Evolutionary conservation across 495 filamentous ascomycete species (phyloP).

Genomic region (Penicillium canescens): DNA sequence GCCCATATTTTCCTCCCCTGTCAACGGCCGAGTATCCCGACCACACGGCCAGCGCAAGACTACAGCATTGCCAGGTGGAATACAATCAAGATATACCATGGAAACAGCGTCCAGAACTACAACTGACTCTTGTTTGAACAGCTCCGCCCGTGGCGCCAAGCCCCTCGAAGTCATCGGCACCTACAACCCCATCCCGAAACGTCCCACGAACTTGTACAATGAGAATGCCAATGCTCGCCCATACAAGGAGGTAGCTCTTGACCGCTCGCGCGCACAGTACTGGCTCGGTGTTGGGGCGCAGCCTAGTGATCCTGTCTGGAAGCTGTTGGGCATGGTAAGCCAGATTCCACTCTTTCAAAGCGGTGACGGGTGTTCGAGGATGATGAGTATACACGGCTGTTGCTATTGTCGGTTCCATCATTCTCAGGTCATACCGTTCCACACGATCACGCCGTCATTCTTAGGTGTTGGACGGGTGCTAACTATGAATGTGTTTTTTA

Average conservation of each 20-base stretch:
- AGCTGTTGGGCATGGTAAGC: constrained; percentile 81
- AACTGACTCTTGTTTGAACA: constrained; percentile 13
- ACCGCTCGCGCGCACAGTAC: constrained; percentile 79
- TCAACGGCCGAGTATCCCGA: neutral
- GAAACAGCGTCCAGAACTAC: neutral
- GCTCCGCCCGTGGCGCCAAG: constrained; percentile 74
- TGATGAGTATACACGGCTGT: neutral
- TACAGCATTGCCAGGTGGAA: neutral
- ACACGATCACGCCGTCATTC: neutral
- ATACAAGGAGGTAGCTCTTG: constrained; percentile 88
- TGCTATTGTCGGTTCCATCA: neutral
- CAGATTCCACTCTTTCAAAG: neutral
- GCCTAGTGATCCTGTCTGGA: constrained; percentile 85
- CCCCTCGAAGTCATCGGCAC: constrained; percentile 95
- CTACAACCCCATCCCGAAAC: constrained; percentile 84
- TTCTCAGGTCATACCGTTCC: neutral
- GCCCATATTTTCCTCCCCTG: constrained; percentile 5
- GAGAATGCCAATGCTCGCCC: constrained; percentile 58
- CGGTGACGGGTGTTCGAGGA: neutral
- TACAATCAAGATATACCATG: neutral
- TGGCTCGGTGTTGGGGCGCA: constrained; percentile 98
- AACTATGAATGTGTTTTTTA: constrained; percentile 3
- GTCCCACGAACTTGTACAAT: constrained; percentile 61
- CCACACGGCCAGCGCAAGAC: constrained; percentile 1
- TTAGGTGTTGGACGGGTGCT: neutral